These are phyloP conservation scores for Colletotrichum lini DNA, from an alignment of 2,329 filamentous ascomycete species.

Conservation along the genomic window DNA sequence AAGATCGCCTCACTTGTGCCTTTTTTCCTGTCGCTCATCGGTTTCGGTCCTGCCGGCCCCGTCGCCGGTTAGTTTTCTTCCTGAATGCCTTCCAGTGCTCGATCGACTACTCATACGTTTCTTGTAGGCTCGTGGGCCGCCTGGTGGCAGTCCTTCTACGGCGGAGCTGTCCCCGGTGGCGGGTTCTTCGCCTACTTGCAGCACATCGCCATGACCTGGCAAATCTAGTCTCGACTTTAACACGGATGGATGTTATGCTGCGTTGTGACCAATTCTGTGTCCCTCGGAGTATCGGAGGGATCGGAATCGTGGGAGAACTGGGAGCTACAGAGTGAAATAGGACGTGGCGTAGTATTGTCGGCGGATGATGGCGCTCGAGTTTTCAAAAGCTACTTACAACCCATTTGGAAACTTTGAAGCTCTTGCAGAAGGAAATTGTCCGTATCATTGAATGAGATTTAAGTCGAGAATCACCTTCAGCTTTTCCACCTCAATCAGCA, in stretches of 20 bases:
- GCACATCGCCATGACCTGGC: not conserved
- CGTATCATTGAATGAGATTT: too few species aligned
- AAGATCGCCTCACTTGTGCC: too few species aligned
- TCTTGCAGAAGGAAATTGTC: too few species aligned
- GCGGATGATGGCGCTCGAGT: not conserved
- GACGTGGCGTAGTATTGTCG: not conserved
- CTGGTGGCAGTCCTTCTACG: not conserved
- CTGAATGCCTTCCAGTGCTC: not conserved
- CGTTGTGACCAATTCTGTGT: not conserved
- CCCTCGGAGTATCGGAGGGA: not conserved
- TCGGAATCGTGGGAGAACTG: rapidly evolving
- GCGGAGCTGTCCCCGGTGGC: not conserved
- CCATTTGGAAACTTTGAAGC: too few species aligned
- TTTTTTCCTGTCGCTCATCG: not conserved
- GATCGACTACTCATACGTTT: not conserved
- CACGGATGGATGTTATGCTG: not conserved
- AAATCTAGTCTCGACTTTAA: not conserved
- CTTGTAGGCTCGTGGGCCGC: not conserved
- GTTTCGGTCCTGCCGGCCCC: not conserved
- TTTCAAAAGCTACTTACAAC: too few species aligned
- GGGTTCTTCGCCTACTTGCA: not conserved
- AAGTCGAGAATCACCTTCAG: too few species aligned
- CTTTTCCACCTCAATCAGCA: too few species aligned
- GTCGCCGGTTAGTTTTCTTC: not conserved
- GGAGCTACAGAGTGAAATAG: not conserved